These are phyloP conservation scores for Calonectria montana DNA, from an alignment of 2,329 filamentous ascomycete genomes.

Conservation along the genomic window DNA sequence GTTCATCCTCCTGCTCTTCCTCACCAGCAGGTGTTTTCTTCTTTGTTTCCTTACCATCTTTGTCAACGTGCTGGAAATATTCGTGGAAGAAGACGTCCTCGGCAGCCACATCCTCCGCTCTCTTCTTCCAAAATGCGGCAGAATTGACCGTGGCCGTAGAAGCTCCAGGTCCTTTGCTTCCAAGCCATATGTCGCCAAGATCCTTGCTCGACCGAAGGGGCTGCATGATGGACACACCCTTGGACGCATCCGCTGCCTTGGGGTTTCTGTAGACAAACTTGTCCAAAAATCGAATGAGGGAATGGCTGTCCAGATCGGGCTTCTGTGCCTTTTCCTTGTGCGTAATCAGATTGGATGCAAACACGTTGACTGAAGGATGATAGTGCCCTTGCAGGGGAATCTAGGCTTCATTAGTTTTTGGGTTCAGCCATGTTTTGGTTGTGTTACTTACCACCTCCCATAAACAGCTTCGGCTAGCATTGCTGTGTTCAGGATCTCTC, in stretches of 20 bases:
- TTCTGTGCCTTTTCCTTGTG: slow-evolving; percentile 82
- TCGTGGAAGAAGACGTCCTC: slow-evolving; percentile 99
- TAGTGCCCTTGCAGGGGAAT: slow-evolving; percentile 72
- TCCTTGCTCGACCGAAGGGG: slow-evolving; percentile 71
- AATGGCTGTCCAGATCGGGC: slow-evolving; percentile 90
- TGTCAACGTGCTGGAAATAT: slow-evolving; percentile 86
- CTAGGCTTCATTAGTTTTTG: slow-evolving; percentile 41
- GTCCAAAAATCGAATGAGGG: slow-evolving; percentile 94
- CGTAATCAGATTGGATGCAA: slow-evolving; percentile 77
- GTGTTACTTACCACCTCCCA: slow-evolving; percentile 81
- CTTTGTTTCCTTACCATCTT: slow-evolving; percentile 64
- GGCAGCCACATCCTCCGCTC: slow-evolving; percentile 84
- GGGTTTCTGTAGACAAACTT: slow-evolving; percentile 98
- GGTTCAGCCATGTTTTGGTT: not conserved
- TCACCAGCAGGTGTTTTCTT: slow-evolving; percentile 56
- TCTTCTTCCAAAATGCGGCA: slow-evolving; percentile 91
- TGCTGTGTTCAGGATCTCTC: slow-evolving; percentile 89
- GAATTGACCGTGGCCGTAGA: slow-evolving; percentile 74
- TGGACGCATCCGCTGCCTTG: slow-evolving; percentile 74
- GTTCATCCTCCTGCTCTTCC: slow-evolving; percentile 67
- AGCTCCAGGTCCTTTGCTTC: slow-evolving; percentile 59
- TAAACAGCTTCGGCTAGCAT: slow-evolving; percentile 91
- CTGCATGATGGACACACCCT: slow-evolving; percentile 96
- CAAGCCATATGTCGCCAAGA: slow-evolving; percentile 67
- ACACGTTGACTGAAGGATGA: slow-evolving; percentile 91